These are phyloP conservation scores for Eleusine coracana DNA, from an alignment of 176 grass and related monocot genomes.

Conservation along the genomic window DNA sequence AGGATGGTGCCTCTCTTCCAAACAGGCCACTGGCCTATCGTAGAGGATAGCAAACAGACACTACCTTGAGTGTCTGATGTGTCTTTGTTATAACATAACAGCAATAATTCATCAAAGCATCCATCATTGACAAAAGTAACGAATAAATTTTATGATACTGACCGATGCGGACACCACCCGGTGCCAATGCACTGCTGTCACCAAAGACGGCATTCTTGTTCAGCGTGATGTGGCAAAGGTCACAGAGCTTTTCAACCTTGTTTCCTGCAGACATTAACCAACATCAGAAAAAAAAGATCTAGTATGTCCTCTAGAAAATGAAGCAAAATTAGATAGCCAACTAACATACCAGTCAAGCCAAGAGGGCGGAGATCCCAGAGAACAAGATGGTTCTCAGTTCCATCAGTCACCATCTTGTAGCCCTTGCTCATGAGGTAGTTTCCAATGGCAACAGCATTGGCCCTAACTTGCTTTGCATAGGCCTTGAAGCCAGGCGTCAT, in stretches of 20 bases:
- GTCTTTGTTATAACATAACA: neutral
- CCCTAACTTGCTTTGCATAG: constrained; percentile 94
- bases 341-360: constrained; percentile 82
- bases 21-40: neutral
- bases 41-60: neutral
- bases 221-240: constrained; percentile 87
- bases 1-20: neutral
- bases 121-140: constrained; percentile 27
- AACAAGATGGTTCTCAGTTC: constrained; percentile 99
- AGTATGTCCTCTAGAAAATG: neutral
- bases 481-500: constrained; percentile 83
- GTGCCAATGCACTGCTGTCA: constrained; percentile 94
- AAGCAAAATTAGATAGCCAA: neutral
- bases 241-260: constrained; percentile 97
- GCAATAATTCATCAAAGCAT: neutral
- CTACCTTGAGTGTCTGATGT: neutral
- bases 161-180: constrained; percentile 95
- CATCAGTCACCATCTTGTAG: constrained; percentile 97
- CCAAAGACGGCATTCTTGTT: constrained; percentile 99
- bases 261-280: constrained; percentile 58
- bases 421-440: constrained; percentile 98
- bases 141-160: constrained; percentile 32
- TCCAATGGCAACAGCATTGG: constrained; percentile 87
- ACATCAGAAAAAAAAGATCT: constrained; percentile 6
- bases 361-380: constrained; percentile 99